A percentile compares a stretch with the other conserved stretches of the same genome.
Evolutionary conservation across 2,329 filamentous ascomycete species (phyloP).

Genomic region (Beauveria sp.): DNA sequence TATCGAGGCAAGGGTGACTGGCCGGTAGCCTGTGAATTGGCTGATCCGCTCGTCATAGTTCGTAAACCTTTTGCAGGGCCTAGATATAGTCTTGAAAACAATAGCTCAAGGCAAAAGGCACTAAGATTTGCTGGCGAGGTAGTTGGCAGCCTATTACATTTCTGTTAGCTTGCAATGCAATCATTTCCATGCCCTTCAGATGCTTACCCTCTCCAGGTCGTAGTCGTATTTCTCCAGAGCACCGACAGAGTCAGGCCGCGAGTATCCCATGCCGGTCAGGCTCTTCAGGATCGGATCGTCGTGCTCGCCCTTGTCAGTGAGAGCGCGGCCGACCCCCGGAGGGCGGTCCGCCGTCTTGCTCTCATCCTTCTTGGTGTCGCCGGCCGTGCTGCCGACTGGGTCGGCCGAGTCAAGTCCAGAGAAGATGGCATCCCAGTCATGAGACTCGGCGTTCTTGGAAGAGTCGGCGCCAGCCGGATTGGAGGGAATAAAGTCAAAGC

Average conservation of each 20-base stretch:
- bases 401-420: conserved; percentile 61
- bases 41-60: background rate
- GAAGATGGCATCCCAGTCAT: conserved; percentile 96
- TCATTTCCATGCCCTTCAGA: conserved; percentile 17
- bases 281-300: conserved; percentile 90
- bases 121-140: conserved; percentile 47
- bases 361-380: conserved; percentile 13
- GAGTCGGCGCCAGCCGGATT: conserved; percentile 24
- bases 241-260: conserved; percentile 61
- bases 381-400: conserved; percentile 22
- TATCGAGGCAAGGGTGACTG: background rate
- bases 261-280: conserved; percentile 83
- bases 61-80: background rate
- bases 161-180: background rate
- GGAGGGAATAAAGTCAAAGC: conserved; percentile 50
- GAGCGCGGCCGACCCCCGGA: conserved; percentile 49
- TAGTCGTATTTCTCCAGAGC: conserved; percentile 95
- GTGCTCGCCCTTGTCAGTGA: conserved; percentile 68
- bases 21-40: background rate
- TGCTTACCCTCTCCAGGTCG: conserved; percentile 77
- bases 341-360: conserved; percentile 18
- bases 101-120: background rate
- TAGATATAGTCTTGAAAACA: background rate
- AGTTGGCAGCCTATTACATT: conserved; percentile 41
- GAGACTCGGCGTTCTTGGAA: conserved; percentile 39